Conservation (phyloP, 768 basidiomycete species). For the Gymnopilus dilepis region DNA sequence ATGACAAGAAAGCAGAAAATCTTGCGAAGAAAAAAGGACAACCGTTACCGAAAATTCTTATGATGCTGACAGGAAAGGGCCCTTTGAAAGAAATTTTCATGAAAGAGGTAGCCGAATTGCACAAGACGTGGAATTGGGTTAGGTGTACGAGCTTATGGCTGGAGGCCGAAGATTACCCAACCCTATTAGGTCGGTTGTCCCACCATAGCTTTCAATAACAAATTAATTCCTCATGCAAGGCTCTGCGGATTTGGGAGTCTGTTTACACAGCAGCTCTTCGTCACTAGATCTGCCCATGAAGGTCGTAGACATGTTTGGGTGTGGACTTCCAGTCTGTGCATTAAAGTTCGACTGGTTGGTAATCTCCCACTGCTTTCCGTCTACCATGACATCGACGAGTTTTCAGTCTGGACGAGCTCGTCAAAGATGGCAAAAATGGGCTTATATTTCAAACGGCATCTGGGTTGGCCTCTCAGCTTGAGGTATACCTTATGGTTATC, state of each 20-base stretch:
- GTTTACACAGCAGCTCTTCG: slow-evolving; percentile 89
- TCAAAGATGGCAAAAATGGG: slow-evolving; percentile 85
- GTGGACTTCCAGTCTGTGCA: slow-evolving; percentile 92
- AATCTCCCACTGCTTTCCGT: background rate
- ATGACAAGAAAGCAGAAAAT: slow-evolving; percentile 62
- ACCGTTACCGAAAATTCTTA: slow-evolving; percentile 74
- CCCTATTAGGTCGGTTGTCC: slow-evolving; percentile 67
- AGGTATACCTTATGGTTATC: slow-evolving; percentile 46
- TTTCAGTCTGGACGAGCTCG: slow-evolving; percentile 81
- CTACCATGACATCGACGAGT: background rate
- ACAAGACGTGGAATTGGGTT: slow-evolving; percentile 78
- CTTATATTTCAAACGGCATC: slow-evolving; percentile 70
- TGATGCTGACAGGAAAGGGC: slow-evolving; percentile 92
- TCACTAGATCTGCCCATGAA: slow-evolving; percentile 97
- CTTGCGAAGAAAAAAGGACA: slow-evolving; percentile 21
- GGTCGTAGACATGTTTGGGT: slow-evolving; percentile 99
- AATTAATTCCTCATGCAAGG: slow-evolving; percentile 46
- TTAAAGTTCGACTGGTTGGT: slow-evolving; percentile 85
- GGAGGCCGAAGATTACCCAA: slow-evolving; percentile 88
- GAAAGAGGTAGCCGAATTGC: slow-evolving; percentile 60
- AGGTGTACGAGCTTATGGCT: slow-evolving; percentile 86
- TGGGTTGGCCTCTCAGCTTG: slow-evolving; percentile 75
- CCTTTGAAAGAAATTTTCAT: slow-evolving; percentile 79
- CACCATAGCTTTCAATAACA: background rate
- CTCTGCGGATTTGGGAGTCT: slow-evolving; percentile 91